Percentiles rank a stretch among this genome's conserved stretches.
These are phyloP conservation scores for Eutypa lata DNA, from an alignment of 2,329 filamentous ascomycete genomes.

Conservation along the genomic window DNA sequence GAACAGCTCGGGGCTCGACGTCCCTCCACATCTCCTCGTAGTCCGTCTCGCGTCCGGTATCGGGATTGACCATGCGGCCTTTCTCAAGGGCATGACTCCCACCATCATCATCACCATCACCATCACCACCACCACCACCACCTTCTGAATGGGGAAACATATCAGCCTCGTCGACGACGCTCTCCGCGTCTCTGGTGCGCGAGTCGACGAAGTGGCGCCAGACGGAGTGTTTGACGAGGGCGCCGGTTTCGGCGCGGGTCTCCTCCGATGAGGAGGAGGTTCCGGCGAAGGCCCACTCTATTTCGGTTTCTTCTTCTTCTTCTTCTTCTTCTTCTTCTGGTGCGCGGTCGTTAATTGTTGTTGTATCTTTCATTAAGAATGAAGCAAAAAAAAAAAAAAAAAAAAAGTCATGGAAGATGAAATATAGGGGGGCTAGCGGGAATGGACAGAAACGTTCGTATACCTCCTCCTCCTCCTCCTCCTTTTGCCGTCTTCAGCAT, in stretches of 20 bases:
- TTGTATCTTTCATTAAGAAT: too few species aligned
- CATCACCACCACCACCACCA: constrained; percentile 22
- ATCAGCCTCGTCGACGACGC: constrained; percentile 51
- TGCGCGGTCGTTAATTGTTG: neutral
- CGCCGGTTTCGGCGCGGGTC: constrained; percentile 19
- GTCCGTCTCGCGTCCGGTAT: constrained; percentile 42
- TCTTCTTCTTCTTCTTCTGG: too few species aligned
- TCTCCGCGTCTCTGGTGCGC: constrained; percentile 35
- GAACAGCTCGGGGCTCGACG: constrained; percentile 31
- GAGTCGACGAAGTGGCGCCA: constrained; percentile 63
- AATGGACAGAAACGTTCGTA: too few species aligned
- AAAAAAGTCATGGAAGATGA: too few species aligned
- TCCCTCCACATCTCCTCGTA: constrained; percentile 70
- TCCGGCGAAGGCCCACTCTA: constrained; percentile 68
- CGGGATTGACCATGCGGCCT: constrained; percentile 58
- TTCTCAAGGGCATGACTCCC: constrained; percentile 43
- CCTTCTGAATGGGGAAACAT: constrained; percentile 41
- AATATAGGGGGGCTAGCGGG: too few species aligned
- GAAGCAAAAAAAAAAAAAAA: neutral
- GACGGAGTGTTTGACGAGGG: constrained; percentile 30
- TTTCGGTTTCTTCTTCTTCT: constrained; percentile 6
- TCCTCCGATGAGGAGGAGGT: constrained; percentile 37
- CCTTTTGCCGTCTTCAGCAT: constrained; percentile 31
- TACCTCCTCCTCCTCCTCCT: neutral
- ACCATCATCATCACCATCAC: constrained; percentile 23